These are phyloP conservation scores for Bruguiera parviflora DNA, from an alignment of 345 rosid species.

Conservation along the genomic window DNA sequence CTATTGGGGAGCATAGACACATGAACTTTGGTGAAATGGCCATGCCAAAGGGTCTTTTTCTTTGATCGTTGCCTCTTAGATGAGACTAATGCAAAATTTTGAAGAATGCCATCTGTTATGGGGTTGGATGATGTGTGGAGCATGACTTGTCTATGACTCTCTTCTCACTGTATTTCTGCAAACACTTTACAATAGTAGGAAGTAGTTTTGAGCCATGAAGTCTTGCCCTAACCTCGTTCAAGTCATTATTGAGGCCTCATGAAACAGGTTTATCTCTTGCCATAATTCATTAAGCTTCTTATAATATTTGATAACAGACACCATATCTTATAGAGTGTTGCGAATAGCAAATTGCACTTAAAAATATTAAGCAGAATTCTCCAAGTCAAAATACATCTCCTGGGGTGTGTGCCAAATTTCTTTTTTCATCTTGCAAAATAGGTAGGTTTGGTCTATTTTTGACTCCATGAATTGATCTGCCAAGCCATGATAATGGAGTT, in stretches of 20 bases:
- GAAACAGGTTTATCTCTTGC: neutral
- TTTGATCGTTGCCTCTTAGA: neutral
- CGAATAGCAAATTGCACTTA: neutral
- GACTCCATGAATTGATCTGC: slow-evolving; percentile 1
- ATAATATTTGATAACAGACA: neutral
- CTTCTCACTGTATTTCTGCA: too few species aligned
- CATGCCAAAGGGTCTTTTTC: neutral
- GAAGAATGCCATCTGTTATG: too few species aligned
- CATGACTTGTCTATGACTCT: too few species aligned
- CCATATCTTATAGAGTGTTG: too few species aligned
- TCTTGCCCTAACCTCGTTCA: neutral
- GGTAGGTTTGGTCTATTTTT: neutral
- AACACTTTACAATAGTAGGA: too few species aligned
- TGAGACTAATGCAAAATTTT: too few species aligned
- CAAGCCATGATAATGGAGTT: neutral
- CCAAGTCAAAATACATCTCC: neutral
- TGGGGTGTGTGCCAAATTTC: slow-evolving; percentile 1
- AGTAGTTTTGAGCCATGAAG: too few species aligned
- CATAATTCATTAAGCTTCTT: neutral
- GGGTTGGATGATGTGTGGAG: too few species aligned
- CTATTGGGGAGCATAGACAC: neutral
- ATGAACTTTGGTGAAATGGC: neutral
- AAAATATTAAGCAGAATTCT: neutral
- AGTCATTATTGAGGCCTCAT: neutral
- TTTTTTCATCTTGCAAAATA: neutral